Evolutionary conservation across 805 yeast species (phyloP).

Genomic region (Candida ovalis): DNA sequence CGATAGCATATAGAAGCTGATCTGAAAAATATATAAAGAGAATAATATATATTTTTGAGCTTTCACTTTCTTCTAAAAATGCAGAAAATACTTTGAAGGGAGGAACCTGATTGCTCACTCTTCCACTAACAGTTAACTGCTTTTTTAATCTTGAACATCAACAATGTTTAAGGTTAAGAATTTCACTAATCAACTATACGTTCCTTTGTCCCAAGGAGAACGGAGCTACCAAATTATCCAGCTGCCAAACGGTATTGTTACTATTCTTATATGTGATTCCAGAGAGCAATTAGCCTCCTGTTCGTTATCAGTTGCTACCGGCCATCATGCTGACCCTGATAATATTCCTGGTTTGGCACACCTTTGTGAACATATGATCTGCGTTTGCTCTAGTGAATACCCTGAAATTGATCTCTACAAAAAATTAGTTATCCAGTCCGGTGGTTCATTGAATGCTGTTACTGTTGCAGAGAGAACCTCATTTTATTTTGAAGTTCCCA

Average conservation of each 20-base stretch:
- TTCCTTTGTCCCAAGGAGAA: slow-evolving; percentile 17
- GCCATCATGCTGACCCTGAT: slow-evolving; percentile 76
- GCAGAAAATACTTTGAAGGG: neutral
- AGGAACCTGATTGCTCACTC: no score
- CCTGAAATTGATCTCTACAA: slow-evolving; percentile 47
- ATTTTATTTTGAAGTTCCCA: slow-evolving; percentile 60
- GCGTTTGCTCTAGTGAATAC: slow-evolving; percentile 52
- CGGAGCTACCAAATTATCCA: slow-evolving; percentile 42
- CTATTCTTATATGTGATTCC: slow-evolving; percentile 74
- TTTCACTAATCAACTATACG: slow-evolving; percentile 10
- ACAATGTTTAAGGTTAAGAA: slow-evolving; percentile 3
- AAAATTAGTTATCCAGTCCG: slow-evolving; percentile 39
- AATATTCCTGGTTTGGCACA: slow-evolving; percentile 82
- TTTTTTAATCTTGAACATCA: no score
- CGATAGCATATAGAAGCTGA: neutral
- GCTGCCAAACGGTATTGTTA: slow-evolving; percentile 66
- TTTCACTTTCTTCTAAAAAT: neutral
- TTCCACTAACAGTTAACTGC: no score
- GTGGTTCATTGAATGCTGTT: slow-evolving; percentile 63
- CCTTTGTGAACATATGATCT: slow-evolving; percentile 74
- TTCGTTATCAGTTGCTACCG: slow-evolving; percentile 72
- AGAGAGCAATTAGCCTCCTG: slow-evolving; percentile 60
- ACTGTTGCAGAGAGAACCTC: slow-evolving; percentile 68
- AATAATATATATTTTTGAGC: neutral
- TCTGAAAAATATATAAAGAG: neutral